phyloP scores from a whole-genome alignment of 2,329 filamentous ascomycete genomes.

The Sporothrix humicola region DNA sequence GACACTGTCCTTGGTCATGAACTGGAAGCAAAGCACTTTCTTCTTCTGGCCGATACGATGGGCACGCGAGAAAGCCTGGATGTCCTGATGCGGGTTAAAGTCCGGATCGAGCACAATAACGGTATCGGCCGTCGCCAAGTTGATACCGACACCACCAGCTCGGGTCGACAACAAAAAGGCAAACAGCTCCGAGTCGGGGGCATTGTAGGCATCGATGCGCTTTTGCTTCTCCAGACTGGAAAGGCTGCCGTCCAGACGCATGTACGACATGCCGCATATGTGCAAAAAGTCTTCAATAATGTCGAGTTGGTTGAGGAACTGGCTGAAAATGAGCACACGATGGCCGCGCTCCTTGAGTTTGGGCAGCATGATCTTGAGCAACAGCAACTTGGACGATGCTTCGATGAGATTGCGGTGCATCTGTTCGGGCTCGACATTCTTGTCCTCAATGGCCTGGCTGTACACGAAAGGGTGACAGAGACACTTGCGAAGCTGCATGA shows the following conservation, averaged over 20 bases:
- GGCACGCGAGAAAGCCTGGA: conserved; percentile 91
- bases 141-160: conserved; percentile 96
- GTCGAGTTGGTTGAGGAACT: conserved; percentile 87
- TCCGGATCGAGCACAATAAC: conserved; percentile 97
- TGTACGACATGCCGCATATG: conserved; percentile 73
- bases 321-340: conserved; percentile 92
- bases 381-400: conserved; percentile 84
- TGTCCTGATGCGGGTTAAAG: conserved; percentile 97
- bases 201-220: conserved; percentile 92
- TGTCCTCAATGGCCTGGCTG: conserved; percentile 87
- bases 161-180: conserved; percentile 92
- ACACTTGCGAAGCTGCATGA: conserved; percentile 94
- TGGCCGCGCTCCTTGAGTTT: conserved; percentile 86
- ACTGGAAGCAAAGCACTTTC: conserved; percentile 92
- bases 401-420: conserved; percentile 85
- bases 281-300: conserved; percentile 91
- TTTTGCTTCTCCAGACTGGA: conserved; percentile 87
- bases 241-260: conserved; percentile 85
- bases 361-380: conserved; percentile 84
- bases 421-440: conserved; percentile 62
- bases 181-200: conserved; percentile 79
- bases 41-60: conserved; percentile 97
- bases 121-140: conserved; percentile 93
- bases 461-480: conserved; percentile 97
- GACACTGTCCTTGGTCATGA: conserved; percentile 85